Evolutionary conservation across 441 rosid genomes (phyloP).

Genomic region (Capsella rubella): DNA sequence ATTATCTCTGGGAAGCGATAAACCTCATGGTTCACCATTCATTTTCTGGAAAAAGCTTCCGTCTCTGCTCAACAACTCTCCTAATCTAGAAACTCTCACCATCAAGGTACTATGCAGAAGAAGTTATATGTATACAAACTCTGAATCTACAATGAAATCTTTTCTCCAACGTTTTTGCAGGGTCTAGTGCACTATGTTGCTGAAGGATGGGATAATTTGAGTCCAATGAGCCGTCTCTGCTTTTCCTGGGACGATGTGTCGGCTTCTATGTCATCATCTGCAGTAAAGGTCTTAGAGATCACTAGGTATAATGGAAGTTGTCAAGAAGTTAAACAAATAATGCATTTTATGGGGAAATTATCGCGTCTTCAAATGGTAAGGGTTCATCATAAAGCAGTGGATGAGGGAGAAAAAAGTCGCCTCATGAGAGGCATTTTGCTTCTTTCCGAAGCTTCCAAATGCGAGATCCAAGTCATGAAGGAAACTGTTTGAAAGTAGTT

Average conservation of each 20-base stretch:
- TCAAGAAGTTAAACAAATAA: constrained; percentile 19
- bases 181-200: constrained; percentile 37
- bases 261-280: constrained; percentile 28
- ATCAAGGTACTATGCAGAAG: constrained; percentile 30
- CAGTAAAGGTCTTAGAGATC: constrained; percentile 26
- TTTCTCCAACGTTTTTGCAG: constrained; percentile 13
- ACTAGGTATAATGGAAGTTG: constrained; percentile 30
- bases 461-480: constrained; percentile 26
- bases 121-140: neutral
- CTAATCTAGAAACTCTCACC: constrained; percentile 34
- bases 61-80: constrained; percentile 29
- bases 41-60: constrained; percentile 41
- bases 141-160: neutral
- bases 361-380: constrained; percentile 27
- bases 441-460: constrained; percentile 32
- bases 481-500: constrained; percentile 12
- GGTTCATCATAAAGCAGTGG: neutral
- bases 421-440: constrained; percentile 18
- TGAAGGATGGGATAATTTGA: neutral
- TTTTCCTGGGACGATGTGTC: constrained; percentile 28
- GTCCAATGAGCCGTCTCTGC: neutral
- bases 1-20: constrained; percentile 38
- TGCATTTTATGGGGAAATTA: constrained; percentile 21
- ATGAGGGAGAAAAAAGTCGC: constrained; percentile 11
- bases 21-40: constrained; percentile 33